Evolutionary conservation across 2,329 filamentous ascomycete species (phyloP), one percentile per base, ranked within the genome.

Genomic region (Trichophyton mentagrophytes): DNA sequence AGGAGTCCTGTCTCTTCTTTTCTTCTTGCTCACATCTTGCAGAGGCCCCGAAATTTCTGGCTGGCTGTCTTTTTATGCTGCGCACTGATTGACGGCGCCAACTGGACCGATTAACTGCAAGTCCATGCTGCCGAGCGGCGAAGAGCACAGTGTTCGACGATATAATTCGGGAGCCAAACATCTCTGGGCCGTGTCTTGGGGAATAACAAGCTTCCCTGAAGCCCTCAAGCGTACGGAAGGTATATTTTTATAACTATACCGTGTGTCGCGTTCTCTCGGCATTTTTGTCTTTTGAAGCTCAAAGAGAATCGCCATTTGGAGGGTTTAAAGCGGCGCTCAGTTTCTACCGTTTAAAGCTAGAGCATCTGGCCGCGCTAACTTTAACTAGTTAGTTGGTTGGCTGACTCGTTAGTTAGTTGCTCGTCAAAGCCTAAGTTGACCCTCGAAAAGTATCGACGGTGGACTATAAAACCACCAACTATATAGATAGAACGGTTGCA

Each of bases 1-100:
- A 86, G 7, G 63, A 64, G 27, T 40, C 33, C 6, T 57, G 61
- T 25, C 42, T 61, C 22, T 63, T 61, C 30, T 61, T 44, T 11
- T 42, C 56, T 27, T 49, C 49, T 7, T 55, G 49, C 8, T 51
- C 8, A n/a, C 17, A 42, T 57, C 57, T 60, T 20, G 62, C 36
- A 22, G 49, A 63, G 60, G 8, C 33, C 38, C 17, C 30, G 42
- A 59, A 59, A 15, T 20, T 42, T 36, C 56, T 36, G 33, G 36
- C 13, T 9, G 36, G 56, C 36, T 42, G 56, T n/a, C 53, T 36
- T 42, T 3, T 57, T 40, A 57, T 57, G 27, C 7, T 17, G 27
- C 51, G 25, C 8, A 27, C 30, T 5, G 51, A 13, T n/a, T 25
- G 20, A 27, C n/a, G 9, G 8, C 38, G 15, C 25, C 49, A 49